phyloP scores from a whole-genome alignment of 2,329 filamentous ascomycete genomes.

The Colletotrichum lini region DNA sequence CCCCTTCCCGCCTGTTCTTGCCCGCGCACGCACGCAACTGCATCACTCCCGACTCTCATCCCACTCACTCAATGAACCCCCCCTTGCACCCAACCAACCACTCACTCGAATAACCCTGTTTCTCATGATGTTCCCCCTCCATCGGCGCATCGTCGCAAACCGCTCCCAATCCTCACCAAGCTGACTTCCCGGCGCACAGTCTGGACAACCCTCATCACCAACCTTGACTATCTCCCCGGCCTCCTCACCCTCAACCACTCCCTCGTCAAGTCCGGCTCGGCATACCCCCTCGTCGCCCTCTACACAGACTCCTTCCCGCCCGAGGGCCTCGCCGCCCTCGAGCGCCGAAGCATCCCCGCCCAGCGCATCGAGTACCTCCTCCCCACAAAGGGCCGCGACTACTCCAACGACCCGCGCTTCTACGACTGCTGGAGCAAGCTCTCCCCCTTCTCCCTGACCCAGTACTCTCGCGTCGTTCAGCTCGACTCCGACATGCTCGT shows the following conservation, averaged over 20 bases:
- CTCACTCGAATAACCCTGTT: conserved; percentile 5
- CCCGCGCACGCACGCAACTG: background rate
- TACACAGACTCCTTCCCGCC: conserved; percentile 84
- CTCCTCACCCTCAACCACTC: conserved; percentile 86
- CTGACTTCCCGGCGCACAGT: conserved; percentile 62
- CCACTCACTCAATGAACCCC: background rate
- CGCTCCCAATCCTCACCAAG: background rate
- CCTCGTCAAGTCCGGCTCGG: conserved; percentile 74
- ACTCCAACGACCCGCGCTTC: conserved; percentile 84
- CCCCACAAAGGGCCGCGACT: conserved; percentile 76
- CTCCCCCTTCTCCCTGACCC: conserved; percentile 80
- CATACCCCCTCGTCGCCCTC: conserved; percentile 85
- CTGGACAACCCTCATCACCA: conserved; percentile 91
- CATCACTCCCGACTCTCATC: background rate
- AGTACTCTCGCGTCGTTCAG: conserved; percentile 86
- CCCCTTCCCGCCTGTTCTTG: background rate
- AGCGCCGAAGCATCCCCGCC: conserved; percentile 76
- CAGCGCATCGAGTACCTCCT: conserved; percentile 81
- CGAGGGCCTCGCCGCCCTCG: conserved; percentile 78
- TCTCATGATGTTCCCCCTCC: background rate
- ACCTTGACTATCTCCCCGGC: conserved; percentile 84
- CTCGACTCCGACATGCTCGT: conserved; percentile 93
- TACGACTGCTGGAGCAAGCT: conserved; percentile 94
- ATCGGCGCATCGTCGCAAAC: conserved; percentile 1
- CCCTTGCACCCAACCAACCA: background rate